These are phyloP conservation scores for Cladophialophora chaetospira DNA, from an alignment of 2,329 filamentous ascomycete species.

Conservation along the genomic window DNA sequence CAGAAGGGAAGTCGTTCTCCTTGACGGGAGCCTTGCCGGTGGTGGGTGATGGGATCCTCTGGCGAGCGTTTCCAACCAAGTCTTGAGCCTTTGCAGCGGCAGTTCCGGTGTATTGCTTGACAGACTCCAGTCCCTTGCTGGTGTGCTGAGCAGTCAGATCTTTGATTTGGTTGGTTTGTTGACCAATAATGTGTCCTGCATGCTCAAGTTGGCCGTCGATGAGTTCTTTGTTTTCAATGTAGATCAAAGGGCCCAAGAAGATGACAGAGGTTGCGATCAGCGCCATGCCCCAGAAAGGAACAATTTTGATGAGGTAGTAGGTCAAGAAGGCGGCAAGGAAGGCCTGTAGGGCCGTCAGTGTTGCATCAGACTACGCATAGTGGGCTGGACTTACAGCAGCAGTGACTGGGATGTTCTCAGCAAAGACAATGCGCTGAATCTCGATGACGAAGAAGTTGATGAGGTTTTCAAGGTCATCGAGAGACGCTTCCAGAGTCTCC, in stretches of 20 bases:
- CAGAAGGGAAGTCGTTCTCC: constrained; percentile 55
- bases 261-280: constrained; percentile 58
- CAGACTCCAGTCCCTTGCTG: constrained; percentile 57
- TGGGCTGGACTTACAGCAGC: constrained; percentile 54
- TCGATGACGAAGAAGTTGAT: constrained; percentile 70
- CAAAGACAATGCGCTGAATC: constrained; percentile 66
- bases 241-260: constrained; percentile 63
- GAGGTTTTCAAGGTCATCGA: constrained; percentile 65
- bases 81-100: constrained; percentile 64
- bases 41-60: constrained; percentile 35
- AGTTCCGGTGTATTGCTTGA: constrained; percentile 62
- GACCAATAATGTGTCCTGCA: constrained; percentile 55
- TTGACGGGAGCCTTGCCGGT: constrained; percentile 41
- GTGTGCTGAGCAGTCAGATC: constrained; percentile 63
- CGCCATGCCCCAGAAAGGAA: constrained; percentile 66
- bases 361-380: not conserved
- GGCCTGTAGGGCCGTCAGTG: constrained; percentile 46
- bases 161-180: constrained; percentile 62
- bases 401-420: constrained; percentile 65
- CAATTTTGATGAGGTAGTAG: constrained; percentile 67
- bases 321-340: constrained; percentile 61
- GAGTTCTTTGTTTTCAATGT: constrained; percentile 65
- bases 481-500: constrained; percentile 62
- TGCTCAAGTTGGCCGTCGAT: constrained; percentile 63
- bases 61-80: constrained; percentile 41